Conservation (phyloP, 495 filamentous ascomycete genomes). For the Aspergillus ellipticus region DNA sequence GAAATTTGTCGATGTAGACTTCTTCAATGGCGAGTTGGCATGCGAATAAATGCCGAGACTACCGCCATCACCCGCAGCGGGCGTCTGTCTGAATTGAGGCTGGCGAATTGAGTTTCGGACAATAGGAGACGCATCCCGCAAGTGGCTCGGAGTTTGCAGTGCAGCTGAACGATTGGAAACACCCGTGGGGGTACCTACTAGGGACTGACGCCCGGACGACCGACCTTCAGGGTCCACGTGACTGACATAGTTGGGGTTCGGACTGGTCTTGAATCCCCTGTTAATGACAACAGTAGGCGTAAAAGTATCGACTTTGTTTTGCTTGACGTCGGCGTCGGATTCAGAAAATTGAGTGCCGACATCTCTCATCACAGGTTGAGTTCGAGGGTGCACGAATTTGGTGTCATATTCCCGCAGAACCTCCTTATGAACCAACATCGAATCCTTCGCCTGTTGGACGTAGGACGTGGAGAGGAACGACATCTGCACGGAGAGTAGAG, state of each 20-base stretch:
- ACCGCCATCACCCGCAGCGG: slow-evolving; percentile 62
- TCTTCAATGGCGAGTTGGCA: slow-evolving; percentile 76
- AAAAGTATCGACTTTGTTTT: slow-evolving; percentile 61
- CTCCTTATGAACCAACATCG: slow-evolving; percentile 78
- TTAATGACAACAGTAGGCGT: slow-evolving; percentile 76
- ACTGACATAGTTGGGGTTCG: slow-evolving; percentile 82
- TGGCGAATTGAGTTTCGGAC: slow-evolving; percentile 50
- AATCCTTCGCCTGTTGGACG: slow-evolving; percentile 81
- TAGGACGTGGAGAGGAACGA: slow-evolving; percentile 65
- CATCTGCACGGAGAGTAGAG: slow-evolving; percentile 75
- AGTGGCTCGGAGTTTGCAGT: slow-evolving; percentile 41
- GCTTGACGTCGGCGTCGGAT: slow-evolving; percentile 42
- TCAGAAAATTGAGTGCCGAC: slow-evolving; percentile 70
- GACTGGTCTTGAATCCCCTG: slow-evolving; percentile 76
- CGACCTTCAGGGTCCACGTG: slow-evolving; percentile 69
- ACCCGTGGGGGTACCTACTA: slow-evolving; percentile 25
- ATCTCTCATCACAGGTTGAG: slow-evolving; percentile 76
- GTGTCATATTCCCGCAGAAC: slow-evolving; percentile 94
- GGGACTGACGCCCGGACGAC: slow-evolving; percentile 29
- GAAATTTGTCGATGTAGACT: slow-evolving; percentile 49
- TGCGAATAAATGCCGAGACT: slow-evolving; percentile 77
- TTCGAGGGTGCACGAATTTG: slow-evolving; percentile 89
- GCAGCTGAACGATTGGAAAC: slow-evolving; percentile 26
- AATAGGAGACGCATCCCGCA: slow-evolving; percentile 52
- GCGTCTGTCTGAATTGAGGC: slow-evolving; percentile 50